These are phyloP conservation scores for Kwoniella dendrophila DNA, from an alignment of 768 basidiomycete species.

Conservation along the genomic window DNA sequence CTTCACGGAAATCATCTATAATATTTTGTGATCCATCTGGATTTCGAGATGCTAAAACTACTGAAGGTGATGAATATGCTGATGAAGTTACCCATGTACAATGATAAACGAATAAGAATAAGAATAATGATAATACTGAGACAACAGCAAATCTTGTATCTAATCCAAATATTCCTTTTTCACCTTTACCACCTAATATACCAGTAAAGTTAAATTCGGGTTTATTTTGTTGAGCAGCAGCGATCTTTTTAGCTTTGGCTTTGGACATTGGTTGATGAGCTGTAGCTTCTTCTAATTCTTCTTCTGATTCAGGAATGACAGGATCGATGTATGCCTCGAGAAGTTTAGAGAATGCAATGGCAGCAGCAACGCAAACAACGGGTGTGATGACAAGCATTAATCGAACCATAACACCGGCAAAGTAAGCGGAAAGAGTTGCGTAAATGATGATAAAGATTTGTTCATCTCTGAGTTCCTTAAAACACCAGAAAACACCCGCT, in stretches of 20 bases:
- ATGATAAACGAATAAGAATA: slow-evolving; percentile 89
- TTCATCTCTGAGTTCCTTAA: slow-evolving; percentile 91
- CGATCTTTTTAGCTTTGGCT: slow-evolving; percentile 66
- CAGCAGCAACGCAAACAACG: slow-evolving; percentile 90
- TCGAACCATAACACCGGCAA: slow-evolving; percentile 99
- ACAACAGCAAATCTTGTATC: slow-evolving; percentile 80
- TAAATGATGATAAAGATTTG: slow-evolving; percentile 99
- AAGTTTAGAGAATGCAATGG: slow-evolving; percentile 83
- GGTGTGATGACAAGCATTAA: slow-evolving; percentile 97
- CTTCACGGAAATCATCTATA: slow-evolving; percentile 99
- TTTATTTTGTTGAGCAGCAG: slow-evolving; percentile 52
- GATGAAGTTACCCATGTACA: slow-evolving; percentile 94
- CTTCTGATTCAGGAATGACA: slow-evolving; percentile 63
- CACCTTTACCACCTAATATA: slow-evolving; percentile 24
- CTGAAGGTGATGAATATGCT: slow-evolving; percentile 97
- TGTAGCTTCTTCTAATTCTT: slow-evolving; percentile 33
- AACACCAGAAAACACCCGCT: slow-evolving; percentile 90
- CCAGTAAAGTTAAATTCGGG: slow-evolving; percentile 57
- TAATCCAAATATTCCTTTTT: slow-evolving; percentile 74
- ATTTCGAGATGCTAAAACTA: slow-evolving; percentile 79
- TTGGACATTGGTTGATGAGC: slow-evolving; percentile 58
- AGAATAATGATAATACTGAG: slow-evolving; percentile 72
- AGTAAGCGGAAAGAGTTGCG: slow-evolving; percentile 92
- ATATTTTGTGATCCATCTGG: slow-evolving; percentile 87
- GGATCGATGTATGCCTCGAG: slow-evolving; percentile 91